Evolutionary conservation across 495 filamentous ascomycete genomes (phyloP).

Genomic region (Hyphodiscus hymeniophilus): DNA sequence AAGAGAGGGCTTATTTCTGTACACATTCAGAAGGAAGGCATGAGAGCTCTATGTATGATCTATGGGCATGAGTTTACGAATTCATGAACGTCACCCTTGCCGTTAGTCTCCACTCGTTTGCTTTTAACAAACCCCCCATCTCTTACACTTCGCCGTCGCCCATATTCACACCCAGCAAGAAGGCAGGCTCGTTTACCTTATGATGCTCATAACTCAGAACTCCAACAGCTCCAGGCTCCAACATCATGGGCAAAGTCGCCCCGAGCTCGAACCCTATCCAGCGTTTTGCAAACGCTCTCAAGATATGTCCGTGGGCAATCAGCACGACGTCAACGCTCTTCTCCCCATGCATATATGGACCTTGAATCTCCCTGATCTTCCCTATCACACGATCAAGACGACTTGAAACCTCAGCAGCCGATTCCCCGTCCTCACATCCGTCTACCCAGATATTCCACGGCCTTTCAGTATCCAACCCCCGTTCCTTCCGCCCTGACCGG

Average conservation of each 20-base stretch:
- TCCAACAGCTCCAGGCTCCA: slow-evolving; percentile 61
- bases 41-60: slow-evolving; percentile 1
- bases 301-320: slow-evolving; percentile 65
- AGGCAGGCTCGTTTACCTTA: slow-evolving; percentile 58
- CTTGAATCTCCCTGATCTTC: slow-evolving; percentile 49
- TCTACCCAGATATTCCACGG: slow-evolving; percentile 61
- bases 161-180: slow-evolving; percentile 46
- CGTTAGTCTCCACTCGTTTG: neutral
- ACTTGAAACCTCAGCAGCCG: slow-evolving; percentile 47
- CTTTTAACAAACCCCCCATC: neutral
- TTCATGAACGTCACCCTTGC: neutral
- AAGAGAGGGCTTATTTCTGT: slow-evolving; percentile 57
- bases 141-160: slow-evolving; percentile 5
- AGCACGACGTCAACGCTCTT: slow-evolving; percentile 52
- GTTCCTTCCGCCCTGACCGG: slow-evolving; percentile 36
- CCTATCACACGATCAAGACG: slow-evolving; percentile 56
- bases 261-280: slow-evolving; percentile 56
- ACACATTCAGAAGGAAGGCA: slow-evolving; percentile 40
- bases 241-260: slow-evolving; percentile 46
- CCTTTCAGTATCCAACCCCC: slow-evolving; percentile 43
- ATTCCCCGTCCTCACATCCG: slow-evolving; percentile 51
- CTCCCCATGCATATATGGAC: slow-evolving; percentile 32
- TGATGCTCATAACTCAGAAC: slow-evolving; percentile 65
- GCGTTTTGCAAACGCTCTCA: slow-evolving; percentile 65
- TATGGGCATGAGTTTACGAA: neutral